Percentiles rank a stretch among this genome's conserved stretches.
Conservation (phyloP, 2,329 filamentous ascomycete species). For the Venturia aucupariae region DNA sequence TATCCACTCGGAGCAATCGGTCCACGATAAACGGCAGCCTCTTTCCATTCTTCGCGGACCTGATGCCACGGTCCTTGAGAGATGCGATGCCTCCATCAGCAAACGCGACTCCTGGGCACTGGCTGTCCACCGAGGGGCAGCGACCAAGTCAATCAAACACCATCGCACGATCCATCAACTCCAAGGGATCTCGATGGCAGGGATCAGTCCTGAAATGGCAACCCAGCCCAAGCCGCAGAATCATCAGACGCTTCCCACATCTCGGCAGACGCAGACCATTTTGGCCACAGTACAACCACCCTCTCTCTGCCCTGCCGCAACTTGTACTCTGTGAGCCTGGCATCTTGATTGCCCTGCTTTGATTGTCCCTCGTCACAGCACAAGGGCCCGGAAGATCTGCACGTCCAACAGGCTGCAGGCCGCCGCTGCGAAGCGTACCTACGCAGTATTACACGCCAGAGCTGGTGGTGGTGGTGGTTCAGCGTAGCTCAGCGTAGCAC, state of each 20-base stretch:
- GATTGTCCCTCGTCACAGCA: background rate
- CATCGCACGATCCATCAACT: background rate
- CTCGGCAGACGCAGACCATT: too few relatives aligned
- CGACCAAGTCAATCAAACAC: background rate
- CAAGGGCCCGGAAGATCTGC: background rate
- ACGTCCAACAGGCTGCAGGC: background rate
- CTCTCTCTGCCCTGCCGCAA: background rate
- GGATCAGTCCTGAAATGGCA: background rate
- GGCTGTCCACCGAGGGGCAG: too few relatives aligned
- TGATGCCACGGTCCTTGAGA: background rate
- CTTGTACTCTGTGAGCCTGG: background rate
- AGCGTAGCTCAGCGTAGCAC: background rate
- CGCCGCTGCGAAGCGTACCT: background rate
- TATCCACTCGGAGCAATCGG: too few relatives aligned
- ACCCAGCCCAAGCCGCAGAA: background rate
- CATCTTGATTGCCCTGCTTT: background rate
- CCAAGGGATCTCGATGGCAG: background rate
- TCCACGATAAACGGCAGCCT: too few relatives aligned
- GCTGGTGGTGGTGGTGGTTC: too few relatives aligned
- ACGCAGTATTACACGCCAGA: too few relatives aligned
- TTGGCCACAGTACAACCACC: background rate
- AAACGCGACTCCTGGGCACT: background rate
- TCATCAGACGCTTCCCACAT: background rate
- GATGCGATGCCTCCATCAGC: too few relatives aligned
- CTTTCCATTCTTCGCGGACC: background rate